phyloP scores from a whole-genome alignment of 306 rosid genomes.

The Albizia julibrissin region DNA sequence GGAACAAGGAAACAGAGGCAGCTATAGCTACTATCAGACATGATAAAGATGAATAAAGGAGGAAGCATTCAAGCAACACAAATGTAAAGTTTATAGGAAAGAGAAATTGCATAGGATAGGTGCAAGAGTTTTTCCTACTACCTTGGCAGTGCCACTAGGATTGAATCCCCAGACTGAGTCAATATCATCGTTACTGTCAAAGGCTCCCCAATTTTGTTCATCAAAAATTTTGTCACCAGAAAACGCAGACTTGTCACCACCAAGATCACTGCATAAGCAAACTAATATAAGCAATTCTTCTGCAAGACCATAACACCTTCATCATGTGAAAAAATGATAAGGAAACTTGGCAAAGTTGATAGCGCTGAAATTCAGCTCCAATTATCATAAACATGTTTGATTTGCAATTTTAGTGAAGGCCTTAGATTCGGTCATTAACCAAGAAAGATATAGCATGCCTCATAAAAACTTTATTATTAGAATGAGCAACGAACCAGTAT shows the following conservation, averaged over 20 bases:
- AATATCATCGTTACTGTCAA: constrained; percentile 78
- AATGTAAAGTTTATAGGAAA: not conserved
- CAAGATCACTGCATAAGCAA: constrained; percentile 64
- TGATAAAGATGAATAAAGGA: not conserved
- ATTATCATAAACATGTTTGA: not conserved
- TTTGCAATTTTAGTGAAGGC: not conserved
- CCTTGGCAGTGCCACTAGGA: constrained; percentile 59
- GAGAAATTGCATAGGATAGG: not conserved
- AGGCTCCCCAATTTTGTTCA: constrained; percentile 87
- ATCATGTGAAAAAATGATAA: not conserved
- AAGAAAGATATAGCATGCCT: constrained; percentile 8
- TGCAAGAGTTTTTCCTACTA: constrained; percentile 22
- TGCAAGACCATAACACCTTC: constrained; percentile 19
- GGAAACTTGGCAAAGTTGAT: not conserved
- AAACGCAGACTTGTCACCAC: constrained; percentile 65
- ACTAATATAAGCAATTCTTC: constrained; percentile 25
- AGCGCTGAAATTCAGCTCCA: not conserved
- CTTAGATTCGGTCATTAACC: not conserved
- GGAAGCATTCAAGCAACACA: not conserved
- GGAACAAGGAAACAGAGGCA: not conserved
- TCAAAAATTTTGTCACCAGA: constrained; percentile 72
- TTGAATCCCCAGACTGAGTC: constrained; percentile 94
- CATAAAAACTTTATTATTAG: not conserved
- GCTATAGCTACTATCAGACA: not conserved
- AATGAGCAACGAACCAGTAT: constrained; percentile 18